These are phyloP conservation scores for Beauveria sp. DNA, from an alignment of 2,329 filamentous ascomycete genomes.

Conservation along the genomic window DNA sequence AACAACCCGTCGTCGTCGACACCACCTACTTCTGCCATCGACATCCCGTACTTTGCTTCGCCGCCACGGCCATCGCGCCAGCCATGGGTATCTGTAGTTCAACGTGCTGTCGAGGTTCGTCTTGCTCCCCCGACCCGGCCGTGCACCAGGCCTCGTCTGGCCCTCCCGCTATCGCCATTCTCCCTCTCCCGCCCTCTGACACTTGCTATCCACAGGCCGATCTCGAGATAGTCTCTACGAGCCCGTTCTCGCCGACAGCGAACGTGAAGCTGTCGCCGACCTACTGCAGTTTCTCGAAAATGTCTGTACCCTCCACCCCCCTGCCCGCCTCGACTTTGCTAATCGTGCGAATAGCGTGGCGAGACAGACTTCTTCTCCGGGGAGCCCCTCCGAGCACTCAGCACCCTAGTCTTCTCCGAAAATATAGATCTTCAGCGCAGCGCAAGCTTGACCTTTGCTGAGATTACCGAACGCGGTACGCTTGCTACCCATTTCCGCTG, in stretches of 20 bases:
- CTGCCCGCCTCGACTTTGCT: conserved; percentile 1
- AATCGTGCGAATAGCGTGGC: conserved; percentile 56
- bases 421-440: conserved; percentile 97
- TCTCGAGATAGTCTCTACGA: conserved; percentile 77
- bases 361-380: conserved; percentile 98
- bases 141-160: not conserved
- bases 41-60: not conserved
- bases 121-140: not conserved
- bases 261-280: conserved; percentile 94
- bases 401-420: conserved; percentile 94
- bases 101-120: conserved; percentile 46
- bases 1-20: not conserved
- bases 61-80: conserved; percentile 15
- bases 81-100: conserved; percentile 57
- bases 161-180: not conserved
- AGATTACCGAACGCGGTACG: conserved; percentile 95
- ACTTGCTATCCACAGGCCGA: conserved; percentile 44
- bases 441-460: conserved; percentile 95
- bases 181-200: conserved; percentile 4
- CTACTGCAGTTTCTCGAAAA: conserved; percentile 94
- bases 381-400: conserved; percentile 86
- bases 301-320: conserved; percentile 43
- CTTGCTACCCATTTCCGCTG: conserved; percentile 11
- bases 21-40: conserved; percentile 6
- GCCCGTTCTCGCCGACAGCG: conserved; percentile 85